Percentiles rank a stretch among this genome's conserved stretches.
These are phyloP conservation scores for Lactifluus pinguis DNA, from an alignment of 768 basidiomycete genomes.

Conservation along the genomic window DNA sequence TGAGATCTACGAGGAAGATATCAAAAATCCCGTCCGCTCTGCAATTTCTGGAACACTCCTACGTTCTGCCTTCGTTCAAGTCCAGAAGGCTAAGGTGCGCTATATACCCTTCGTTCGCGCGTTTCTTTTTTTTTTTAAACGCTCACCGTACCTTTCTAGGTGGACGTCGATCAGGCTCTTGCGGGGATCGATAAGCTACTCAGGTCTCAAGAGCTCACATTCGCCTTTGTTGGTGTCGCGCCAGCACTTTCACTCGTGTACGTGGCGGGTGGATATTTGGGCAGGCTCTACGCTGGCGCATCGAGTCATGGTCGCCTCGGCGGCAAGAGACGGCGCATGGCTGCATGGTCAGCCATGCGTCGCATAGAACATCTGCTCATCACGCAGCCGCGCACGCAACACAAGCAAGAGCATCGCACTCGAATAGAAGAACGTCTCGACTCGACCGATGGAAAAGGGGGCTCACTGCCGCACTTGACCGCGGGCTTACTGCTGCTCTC, in stretches of 20 bases:
- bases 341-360: slow-evolving; percentile 71
- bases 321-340: slow-evolving; percentile 41
- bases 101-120: not conserved
- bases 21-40: slow-evolving; percentile 77
- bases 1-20: slow-evolving; percentile 84
- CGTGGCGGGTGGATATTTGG: slow-evolving; percentile 44
- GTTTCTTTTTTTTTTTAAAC: not conserved
- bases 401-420: slow-evolving; percentile 15
- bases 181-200: slow-evolving; percentile 89
- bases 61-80: slow-evolving; percentile 80
- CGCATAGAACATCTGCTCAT: slow-evolving; percentile 63
- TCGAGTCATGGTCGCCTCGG: slow-evolving; percentile 47
- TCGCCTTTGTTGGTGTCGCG: slow-evolving; percentile 94
- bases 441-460: slow-evolving; percentile 5
- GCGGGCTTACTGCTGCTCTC: slow-evolving; percentile 69
- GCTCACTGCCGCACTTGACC: slow-evolving; percentile 45
- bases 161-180: slow-evolving; percentile 86
- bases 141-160: slow-evolving; percentile 34
- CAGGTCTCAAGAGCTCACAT: slow-evolving; percentile 90
- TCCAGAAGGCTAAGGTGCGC: slow-evolving; percentile 90
- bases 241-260: slow-evolving; percentile 81
- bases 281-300: slow-evolving; percentile 41
- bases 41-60: slow-evolving; percentile 74
- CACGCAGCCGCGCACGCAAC: slow-evolving; percentile 31
- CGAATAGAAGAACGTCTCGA: slow-evolving; percentile 12